Base-by-base conservation (phyloP, 495 filamentous ascomycete genomes). In the Aspergillus nidulans region DNA sequence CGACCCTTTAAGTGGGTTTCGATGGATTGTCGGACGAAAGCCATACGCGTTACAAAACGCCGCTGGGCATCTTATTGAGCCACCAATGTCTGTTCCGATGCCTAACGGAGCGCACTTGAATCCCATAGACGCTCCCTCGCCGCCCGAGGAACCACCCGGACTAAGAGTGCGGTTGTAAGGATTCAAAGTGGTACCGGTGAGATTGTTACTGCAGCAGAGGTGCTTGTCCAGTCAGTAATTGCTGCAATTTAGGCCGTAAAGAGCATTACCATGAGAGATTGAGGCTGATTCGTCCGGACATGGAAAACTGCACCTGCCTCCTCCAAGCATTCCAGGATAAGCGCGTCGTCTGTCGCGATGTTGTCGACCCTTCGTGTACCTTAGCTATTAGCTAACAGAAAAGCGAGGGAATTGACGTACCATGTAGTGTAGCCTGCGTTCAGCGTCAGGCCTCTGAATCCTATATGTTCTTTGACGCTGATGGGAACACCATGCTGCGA, bases 1-100 rank as follows among this genome's bases (percentile, higher is more conserved):
- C 1, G 69, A 46, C 9, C 74, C 74, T 2, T 51, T 54, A 12
- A 39, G 45, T 1, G 87, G 82, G 16, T 88, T 69, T 13, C 86
- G 72, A 18, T 77, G 74, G 4, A 69, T 64, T 0, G 76, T 77
- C 8, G 85, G 83, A 25, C 82, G 82, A 56, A 87, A 74, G 0
- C 78, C 76, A 54, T 81, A 85, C 1, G 79, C 64, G n/a, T 80
- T 78, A 30, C 77, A 79, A 58, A 81, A 85, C 6, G 81, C 77
- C 7, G 81, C 80, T 0, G 84, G 84, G 20, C 79, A 76, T 16
- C 84, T 69, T 16, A 87, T 80, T 4, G 78, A 83, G 6, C 86
- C 86, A 4, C 86, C 86, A 19, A 83, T 81, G 24, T 85, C 81
- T 12, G 83, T 85, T 0, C 86, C 87, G 47, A 90, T 80, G 1